Conservation (phyloP, 768 basidiomycete species). For the Naganishia friedmannii region DNA sequence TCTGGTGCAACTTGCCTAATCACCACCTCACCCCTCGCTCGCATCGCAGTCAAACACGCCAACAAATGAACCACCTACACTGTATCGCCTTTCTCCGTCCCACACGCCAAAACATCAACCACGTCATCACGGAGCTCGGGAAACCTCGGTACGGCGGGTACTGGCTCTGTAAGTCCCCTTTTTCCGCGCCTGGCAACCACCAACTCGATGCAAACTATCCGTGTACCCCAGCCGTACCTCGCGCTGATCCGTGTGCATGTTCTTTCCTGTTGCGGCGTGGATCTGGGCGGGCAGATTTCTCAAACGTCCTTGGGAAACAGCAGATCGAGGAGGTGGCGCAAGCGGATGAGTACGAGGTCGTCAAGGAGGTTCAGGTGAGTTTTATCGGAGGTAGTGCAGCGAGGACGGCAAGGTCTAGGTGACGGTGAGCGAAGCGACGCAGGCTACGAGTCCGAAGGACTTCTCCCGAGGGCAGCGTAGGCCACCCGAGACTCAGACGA, state of each 20-base stretch:
- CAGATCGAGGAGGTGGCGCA: constrained; percentile 89
- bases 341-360: constrained; percentile 93
- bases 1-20: not conserved
- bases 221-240: too few species aligned
- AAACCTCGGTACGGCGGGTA: constrained; percentile 97
- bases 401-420: too few species aligned
- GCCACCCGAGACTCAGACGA: too few species aligned
- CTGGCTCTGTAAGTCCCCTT: constrained; percentile 89
- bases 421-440: constrained; percentile 38
- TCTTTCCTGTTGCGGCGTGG: too few species aligned
- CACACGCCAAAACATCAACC: constrained; percentile 74
- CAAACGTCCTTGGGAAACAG: constrained; percentile 82
- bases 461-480: too few species aligned
- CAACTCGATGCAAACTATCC: too few species aligned
- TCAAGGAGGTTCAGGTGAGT: constrained; percentile 87
- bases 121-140: constrained; percentile 74
- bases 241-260: not conserved
- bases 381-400: too few species aligned
- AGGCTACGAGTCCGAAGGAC: not conserved
- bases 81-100: constrained; percentile 90
- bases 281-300: too few species aligned
- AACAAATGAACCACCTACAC: constrained; percentile 93
- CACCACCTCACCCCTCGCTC: not conserved
- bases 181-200: constrained; percentile 21
- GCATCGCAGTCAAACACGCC: constrained; percentile 59